Evolutionary conservation across 1,284 basidiomycete species (phyloP), one percentile per base, ranked within the genome.

Genomic region (Papiliotrema fonsecae): DNA sequence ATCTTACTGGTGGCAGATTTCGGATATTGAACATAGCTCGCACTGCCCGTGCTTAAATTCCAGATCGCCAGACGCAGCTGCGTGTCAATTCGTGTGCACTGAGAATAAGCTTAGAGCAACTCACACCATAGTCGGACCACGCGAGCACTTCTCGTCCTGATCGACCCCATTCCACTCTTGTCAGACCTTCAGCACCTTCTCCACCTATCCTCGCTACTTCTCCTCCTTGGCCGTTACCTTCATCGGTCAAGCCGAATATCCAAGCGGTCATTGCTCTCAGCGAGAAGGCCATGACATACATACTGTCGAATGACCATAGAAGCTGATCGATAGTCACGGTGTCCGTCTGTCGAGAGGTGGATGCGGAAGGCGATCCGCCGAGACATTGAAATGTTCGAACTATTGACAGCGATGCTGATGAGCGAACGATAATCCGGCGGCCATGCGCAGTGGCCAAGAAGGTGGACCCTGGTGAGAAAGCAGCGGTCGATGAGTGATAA

Each of bases 51-150:
- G 1, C 81, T 73, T 18, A 91, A 73, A 5, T 86, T 87, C 83
- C 88, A 89, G 26, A 90, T 74, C 0, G 86, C 85, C 16, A 92
- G 78, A 44, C 88, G 79, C 47, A 91, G 77, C 87, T 90, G 63
- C n/a, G n/a, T n/a, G n/a, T n/a, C n/a, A n/a, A n/a, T 16, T 6
- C 35, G 41, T 2, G 18, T 39, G 11, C 24, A 42, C 22, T 42
- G 38, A n/a, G 6, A 46, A 42, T 47, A 34, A 48, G 28, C 24
- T 32, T 11, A 47, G 36, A 45, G 16, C 9, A 31, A 81, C 87
- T 76, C 72, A 92, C 89, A 56, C 84, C 85, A 82, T 86, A 87
- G 57, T 90, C 86, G 3, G 87, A 88, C 71, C 88, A 91, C 57
- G 86, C 89, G n/a, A 91, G 71, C 3, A 92, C 76, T 16, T 82